Evolutionary conservation across 768 basidiomycete genomes (phyloP), one percentile per base, ranked within the genome.

Genomic region (Hortiboletus campestris): DNA sequence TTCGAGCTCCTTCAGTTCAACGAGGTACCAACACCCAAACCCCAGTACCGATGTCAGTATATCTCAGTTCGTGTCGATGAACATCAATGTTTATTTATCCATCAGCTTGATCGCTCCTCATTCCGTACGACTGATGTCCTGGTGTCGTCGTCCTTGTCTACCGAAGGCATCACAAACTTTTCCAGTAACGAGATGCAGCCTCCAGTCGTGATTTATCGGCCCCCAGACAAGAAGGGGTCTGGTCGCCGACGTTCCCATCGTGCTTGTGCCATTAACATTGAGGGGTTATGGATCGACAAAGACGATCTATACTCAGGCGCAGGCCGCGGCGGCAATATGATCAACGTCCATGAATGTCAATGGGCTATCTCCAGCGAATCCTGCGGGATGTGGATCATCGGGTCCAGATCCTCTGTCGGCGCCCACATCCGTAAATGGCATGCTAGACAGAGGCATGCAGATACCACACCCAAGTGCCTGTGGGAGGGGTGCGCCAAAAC

Each of bases 391-490:
- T 61, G 57, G 60, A 51, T 61, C 14, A 31, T 49, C 2, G 53
- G 57, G 12, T 45, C 52, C 41, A 55, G 50, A 31, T 12, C 46
- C 19, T 2, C 10, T 4, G 28, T 61, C 11, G 57, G 49, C 5
- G 20, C 45, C 13, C 59, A 59, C 22, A 35, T 61, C 4, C 52
- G 56, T 12, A 53, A 36, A n/a, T 60, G 59, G 59, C 56, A 60
- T 28, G 20, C 0, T 3, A 32, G 32, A 1, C 28, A 40, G 6
- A 39, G 2, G 12, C 44, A 17, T 7, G 7, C 31, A 35, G 25
- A 46, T 4, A 12, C n/a, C 25, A 39, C 11, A 2, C 6, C 42
- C 19, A 12, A 35, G 9, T 59, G 58, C 14, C 31, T 49, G 14
- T 59, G 58, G 58, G 46, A 51, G 1, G 49, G 55, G 4, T 58